These are phyloP conservation scores for Lecanoromycetidae sp. DNA, from an alignment of 2,329 filamentous ascomycete species.

Conservation along the genomic window DNA sequence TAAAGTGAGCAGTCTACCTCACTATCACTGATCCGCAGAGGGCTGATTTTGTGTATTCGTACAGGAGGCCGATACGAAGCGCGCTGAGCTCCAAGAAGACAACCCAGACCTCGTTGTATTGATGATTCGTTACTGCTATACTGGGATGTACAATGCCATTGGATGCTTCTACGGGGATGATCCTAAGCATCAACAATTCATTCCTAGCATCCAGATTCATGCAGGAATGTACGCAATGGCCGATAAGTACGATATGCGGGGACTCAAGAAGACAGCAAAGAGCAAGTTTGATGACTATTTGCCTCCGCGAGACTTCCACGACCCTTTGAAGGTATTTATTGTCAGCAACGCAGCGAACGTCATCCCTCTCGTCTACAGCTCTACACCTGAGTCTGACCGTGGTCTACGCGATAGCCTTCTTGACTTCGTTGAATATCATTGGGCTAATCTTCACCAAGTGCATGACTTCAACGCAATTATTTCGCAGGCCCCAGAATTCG, in stretches of 20 bases:
- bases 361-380: background rate
- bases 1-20: background rate
- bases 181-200: background rate
- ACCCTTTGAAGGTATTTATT: no score
- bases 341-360: no score
- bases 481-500: background rate
- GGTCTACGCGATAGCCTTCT: background rate
- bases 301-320: background rate
- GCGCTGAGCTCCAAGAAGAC: no score
- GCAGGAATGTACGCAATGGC: background rate
- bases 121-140: no score
- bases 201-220: background rate
- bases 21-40: no score
- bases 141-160: background rate
- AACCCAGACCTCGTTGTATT: no score
- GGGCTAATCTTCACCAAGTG: background rate
- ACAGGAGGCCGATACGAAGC: no score
- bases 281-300: background rate
- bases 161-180: background rate
- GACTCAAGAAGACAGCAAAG: background rate
- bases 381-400: background rate
- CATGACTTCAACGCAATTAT: background rate
- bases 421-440: background rate
- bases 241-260: background rate
- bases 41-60: no score